Percentiles rank a stretch among this genome's conserved stretches.
These are phyloP conservation scores for Botryotinia narcissicola DNA, from an alignment of 2,329 filamentous ascomycete species.

Conservation along the genomic window DNA sequence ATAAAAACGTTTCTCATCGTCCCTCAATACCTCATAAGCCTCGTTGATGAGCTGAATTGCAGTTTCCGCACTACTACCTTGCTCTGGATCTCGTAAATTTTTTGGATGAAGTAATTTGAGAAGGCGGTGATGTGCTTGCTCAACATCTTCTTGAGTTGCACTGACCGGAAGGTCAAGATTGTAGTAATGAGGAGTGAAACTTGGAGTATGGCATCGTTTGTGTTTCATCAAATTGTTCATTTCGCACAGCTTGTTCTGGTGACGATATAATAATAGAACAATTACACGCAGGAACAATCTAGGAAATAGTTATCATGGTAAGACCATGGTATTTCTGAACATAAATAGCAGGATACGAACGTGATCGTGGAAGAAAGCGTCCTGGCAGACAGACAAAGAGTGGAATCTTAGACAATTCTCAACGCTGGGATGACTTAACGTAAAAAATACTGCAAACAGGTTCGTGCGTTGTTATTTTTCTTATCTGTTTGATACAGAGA, in stretches of 20 bases:
- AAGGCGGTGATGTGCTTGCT: neutral
- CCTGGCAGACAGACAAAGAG: neutral
- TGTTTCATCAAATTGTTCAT: neutral
- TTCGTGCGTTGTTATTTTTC: no score
- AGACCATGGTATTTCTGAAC: neutral
- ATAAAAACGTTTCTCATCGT: neutral
- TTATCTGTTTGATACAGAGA: neutral
- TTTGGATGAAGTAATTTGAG: neutral
- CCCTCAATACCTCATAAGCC: neutral
- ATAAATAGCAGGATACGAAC: neutral
- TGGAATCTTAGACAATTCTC: neutral
- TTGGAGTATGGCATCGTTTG: neutral
- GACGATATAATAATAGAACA: neutral
- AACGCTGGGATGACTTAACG: neutral
- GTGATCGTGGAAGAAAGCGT: neutral
- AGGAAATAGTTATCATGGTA: neutral
- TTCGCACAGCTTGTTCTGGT: neutral
- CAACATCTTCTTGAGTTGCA: neutral
- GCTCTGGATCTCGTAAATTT: neutral
- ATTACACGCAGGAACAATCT: neutral
- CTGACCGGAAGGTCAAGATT: constrained; percentile 10
- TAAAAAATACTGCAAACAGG: constrained; percentile 4
- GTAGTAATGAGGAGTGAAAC: constrained; percentile 9
- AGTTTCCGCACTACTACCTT: neutral
- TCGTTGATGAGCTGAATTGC: neutral